Percentiles rank a stretch among this genome's conserved stretches.
Conservation (phyloP, 805 yeast genomes). For the Zygosaccharomyces gambellarensis region DNA sequence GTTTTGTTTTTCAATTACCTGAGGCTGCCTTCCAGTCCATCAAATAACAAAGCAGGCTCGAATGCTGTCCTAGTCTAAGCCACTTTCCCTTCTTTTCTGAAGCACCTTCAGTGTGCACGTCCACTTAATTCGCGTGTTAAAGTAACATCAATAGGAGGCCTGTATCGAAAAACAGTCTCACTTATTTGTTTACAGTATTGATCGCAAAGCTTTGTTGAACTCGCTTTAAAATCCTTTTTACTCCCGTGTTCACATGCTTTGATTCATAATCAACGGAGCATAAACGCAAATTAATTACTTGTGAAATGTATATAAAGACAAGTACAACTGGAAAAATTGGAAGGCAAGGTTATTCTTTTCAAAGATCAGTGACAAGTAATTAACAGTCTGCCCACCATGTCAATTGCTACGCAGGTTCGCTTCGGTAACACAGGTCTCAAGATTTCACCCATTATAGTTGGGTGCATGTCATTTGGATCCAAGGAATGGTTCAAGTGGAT, state of each 20-base stretch:
- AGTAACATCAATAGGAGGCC: too few relatives aligned
- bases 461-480: conserved; percentile 50
- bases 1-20: too few relatives aligned
- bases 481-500: conserved; percentile 44
- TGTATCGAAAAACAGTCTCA: too few relatives aligned
- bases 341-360: neutral
- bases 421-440: conserved; percentile 46
- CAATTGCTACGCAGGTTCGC: neutral
- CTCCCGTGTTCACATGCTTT: neutral
- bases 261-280: neutral
- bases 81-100: too few relatives aligned
- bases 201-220: too few relatives aligned
- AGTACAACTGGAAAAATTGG: neutral
- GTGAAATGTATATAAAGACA: neutral
- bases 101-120: too few relatives aligned
- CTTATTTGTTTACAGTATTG: too few relatives aligned
- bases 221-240: too few relatives aligned
- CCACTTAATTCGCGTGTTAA: too few relatives aligned
- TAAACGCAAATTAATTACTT: neutral
- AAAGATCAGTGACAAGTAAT: neutral
- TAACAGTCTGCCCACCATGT: neutral
- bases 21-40: too few relatives aligned
- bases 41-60: too few relatives aligned
- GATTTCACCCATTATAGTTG: conserved; percentile 47
- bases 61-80: too few relatives aligned